phyloP scores from a whole-genome alignment of 768 basidiomycete genomes.

The Pulveroboletus sp. region DNA sequence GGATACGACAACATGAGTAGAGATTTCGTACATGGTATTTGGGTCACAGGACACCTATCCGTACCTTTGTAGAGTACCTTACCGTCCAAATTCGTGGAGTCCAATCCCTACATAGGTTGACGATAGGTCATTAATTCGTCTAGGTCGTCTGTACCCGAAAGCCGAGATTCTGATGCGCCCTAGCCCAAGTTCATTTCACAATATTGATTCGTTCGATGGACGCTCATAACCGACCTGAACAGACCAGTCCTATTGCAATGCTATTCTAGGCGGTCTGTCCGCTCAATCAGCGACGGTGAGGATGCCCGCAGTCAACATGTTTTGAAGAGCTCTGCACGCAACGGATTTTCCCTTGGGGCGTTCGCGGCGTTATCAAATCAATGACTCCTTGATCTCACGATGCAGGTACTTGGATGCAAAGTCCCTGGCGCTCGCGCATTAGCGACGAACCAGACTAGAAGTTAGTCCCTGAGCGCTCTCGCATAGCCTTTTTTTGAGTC shows the following conservation, averaged over 20 bases:
- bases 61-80: not conserved
- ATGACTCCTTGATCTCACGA: not conserved
- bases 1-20: not conserved
- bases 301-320: not conserved
- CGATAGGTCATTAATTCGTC: no score
- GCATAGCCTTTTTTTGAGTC: not conserved
- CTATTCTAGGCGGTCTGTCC: not conserved
- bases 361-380: not conserved
- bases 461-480: not conserved
- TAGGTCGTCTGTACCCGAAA: not conserved
- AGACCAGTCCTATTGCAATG: not conserved
- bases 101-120: no score
- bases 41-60: conserved; percentile 12
- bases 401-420: not conserved
- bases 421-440: conserved; percentile 20
- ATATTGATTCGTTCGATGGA: not conserved
- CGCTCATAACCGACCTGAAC: conserved; percentile 2
- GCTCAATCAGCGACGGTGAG: not conserved
- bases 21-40: not conserved
- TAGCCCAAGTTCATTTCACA: not conserved
- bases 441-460: not conserved
- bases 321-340: not conserved
- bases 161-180: not conserved
- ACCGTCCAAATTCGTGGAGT: no score
- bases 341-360: not conserved